Conservation (phyloP, 441 rosid genomes). For the Hura crepitans region DNA sequence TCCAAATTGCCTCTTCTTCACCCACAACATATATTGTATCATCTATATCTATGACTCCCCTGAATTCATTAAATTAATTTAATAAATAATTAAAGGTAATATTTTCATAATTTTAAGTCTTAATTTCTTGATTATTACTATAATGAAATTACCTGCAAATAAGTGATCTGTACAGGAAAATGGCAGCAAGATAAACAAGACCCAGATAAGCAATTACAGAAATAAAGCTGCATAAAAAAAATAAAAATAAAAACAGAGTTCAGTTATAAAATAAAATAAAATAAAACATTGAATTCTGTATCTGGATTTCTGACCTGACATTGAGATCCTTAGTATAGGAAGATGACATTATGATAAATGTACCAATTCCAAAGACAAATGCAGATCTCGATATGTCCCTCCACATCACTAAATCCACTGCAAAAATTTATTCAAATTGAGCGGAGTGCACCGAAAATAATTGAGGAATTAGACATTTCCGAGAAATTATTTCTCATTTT, state of each 20-base stretch:
- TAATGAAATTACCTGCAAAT: constrained; percentile 49
- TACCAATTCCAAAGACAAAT: constrained; percentile 68
- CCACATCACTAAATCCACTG: constrained; percentile 95
- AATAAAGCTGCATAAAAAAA: constrained; percentile 50
- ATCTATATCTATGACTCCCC: constrained; percentile 45
- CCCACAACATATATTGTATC: constrained; percentile 52
- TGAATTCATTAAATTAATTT: constrained; percentile 12
- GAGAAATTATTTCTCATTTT: constrained; percentile 22
- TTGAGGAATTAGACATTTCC: background rate
- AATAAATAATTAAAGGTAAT: background rate
- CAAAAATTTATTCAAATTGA: background rate
- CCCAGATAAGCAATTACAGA: constrained; percentile 74
- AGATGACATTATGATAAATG: constrained; percentile 63
- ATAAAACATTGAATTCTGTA: background rate
- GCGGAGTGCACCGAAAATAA: constrained; percentile 4
- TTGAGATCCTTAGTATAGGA: constrained; percentile 67
- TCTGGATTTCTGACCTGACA: constrained; percentile 44
- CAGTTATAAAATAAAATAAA: background rate
- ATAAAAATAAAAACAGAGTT: constrained; percentile 9
- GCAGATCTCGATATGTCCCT: constrained; percentile 72
- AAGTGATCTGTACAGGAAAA: constrained; percentile 61
- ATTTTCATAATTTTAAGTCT: too few relatives aligned
- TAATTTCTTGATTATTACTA: background rate
- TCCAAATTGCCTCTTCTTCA: constrained; percentile 76
- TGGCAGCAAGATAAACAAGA: constrained; percentile 61